Evolutionary conservation across 2,329 filamentous ascomycete species (phyloP), one percentile per base, ranked within the genome.

Genomic region (Aspergillus brasiliensis): DNA sequence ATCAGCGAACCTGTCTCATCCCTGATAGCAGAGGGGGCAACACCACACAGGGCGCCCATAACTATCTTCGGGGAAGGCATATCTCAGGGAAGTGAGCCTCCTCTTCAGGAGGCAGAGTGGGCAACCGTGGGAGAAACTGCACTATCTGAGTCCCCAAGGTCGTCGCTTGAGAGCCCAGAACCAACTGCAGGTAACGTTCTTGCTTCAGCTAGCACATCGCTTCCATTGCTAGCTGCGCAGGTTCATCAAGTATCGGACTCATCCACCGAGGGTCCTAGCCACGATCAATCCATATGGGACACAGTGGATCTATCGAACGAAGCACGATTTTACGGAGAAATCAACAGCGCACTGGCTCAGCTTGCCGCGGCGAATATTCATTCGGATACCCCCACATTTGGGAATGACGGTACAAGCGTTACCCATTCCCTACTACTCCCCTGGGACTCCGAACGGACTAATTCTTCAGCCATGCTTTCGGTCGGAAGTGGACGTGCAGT

Each of bases 221-320:
- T 56, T 5, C 42, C 60, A 2, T 65, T 65, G 60, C n/a, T 58
- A 8, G 34, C 34, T 8, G 13, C 51, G n/a, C 56, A 52, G 37
- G 8, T 40, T 17, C 60, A 53, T 48, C 4, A 34, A 10, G 15
- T 25, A 38, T 62, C 57, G 47, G 54, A 55, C 11, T n/a, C 51
- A 17, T 56, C 62, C 11, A 37, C n/a, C 19, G 46, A 53, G 27
- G 57, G 42, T 17, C 10, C 47, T 27, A 31, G 25, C 2, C 53
- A 48, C 3, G 31, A n/a, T 27, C 46, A 49, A 25, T 8, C 38
- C 17, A 44, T 17, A 19, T 65, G 62, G 57, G 37, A 46, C 8
- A 8, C 56, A 15, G 44, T 25, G 28, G 27, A 47, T 11, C 34
- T 57, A 8, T 28, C 52, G 31, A 51, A 42, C 13, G 11, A 60